phyloP scores from a whole-genome alignment of 2,329 filamentous ascomycete species.

The Rutstroemia sp. region DNA sequence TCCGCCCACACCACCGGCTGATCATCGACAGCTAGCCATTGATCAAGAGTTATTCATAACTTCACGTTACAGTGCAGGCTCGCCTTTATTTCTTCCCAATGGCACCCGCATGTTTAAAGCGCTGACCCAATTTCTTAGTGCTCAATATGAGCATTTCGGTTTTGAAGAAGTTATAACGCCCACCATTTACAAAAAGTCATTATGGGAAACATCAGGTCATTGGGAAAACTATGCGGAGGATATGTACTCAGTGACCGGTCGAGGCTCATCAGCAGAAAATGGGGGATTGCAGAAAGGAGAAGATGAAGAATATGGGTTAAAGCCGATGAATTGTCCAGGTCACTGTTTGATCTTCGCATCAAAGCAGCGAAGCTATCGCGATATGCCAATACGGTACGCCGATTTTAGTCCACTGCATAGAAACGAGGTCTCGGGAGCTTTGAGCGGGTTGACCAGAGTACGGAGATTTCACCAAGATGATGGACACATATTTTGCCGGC shows the following conservation, averaged over 20 bases:
- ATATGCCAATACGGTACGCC: slow-evolving; percentile 75
- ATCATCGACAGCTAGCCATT: slow-evolving; percentile 53
- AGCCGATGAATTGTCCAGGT: slow-evolving; percentile 90
- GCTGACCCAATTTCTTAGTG: slow-evolving; percentile 71
- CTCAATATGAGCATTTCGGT: slow-evolving; percentile 77
- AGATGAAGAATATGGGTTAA: slow-evolving; percentile 70
- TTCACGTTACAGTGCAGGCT: slow-evolving; percentile 74
- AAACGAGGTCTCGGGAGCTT: slow-evolving; percentile 75
- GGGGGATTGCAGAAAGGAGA: slow-evolving; percentile 41
- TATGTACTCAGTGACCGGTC: slow-evolving; percentile 74
- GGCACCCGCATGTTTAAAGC: slow-evolving; percentile 79
- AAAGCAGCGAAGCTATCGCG: slow-evolving; percentile 65
- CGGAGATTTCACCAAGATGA: slow-evolving; percentile 87
- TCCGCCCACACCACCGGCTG: slow-evolving; percentile 28
- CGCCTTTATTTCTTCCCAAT: slow-evolving; percentile 76
- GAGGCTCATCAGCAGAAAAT: slow-evolving; percentile 23
- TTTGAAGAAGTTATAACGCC: slow-evolving; percentile 86
- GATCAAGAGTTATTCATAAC: slow-evolving; percentile 73
- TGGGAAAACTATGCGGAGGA: slow-evolving; percentile 87
- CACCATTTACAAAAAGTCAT: slow-evolving; percentile 80
- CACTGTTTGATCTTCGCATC: slow-evolving; percentile 80
- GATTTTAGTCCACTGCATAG: slow-evolving; percentile 84
- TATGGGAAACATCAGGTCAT: slow-evolving; percentile 82
- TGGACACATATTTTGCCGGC: slow-evolving; percentile 82
- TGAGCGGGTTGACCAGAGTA: slow-evolving; percentile 77